Evolutionary conservation across 73 alveolate genomes (phyloP), one percentile per base, ranked within the genome.

Genomic region (Urostyla sp.): DNA sequence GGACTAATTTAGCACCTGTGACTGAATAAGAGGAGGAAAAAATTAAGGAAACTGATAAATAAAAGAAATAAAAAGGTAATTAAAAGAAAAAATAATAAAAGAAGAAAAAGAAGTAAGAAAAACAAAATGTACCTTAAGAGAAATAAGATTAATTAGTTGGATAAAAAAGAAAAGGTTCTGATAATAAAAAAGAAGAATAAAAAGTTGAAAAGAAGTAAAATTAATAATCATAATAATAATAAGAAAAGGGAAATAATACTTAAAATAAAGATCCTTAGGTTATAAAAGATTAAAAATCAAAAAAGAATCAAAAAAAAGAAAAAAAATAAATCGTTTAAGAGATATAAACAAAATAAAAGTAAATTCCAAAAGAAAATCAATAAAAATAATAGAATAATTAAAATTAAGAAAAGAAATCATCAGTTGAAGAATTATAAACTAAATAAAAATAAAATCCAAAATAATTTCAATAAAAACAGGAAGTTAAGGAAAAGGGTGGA

Each of bases 1-100:
- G 84, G 53, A 94, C 89, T 72, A 72, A 76, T 69, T 92, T 40
- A 87, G 87, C 56, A 49, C 90, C 49, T 91, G 89, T 11, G 73
- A 85, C 66, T 67, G 84, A 82, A 90, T 63, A 40, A 48, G 78
- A 45, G 48, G 50, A 36, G 36, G 75, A 66, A 81, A 79, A 15
- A 60, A 38, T 24, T 35, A 75, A 26, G 61, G 53, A 37, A 32
- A 58, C 54, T 50, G 85, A 92, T 79, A 49, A 46, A 45, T 48
- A 37, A 46, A 72, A 35, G 30, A 74, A 56, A 36, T 49, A 45
- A 56, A 37, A 46, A 72, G 28, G 30, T 61, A 56, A 36, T 49
- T 73, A 48, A 72, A 52, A 44, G 1, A 27, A 87, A 67, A 38
- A 50, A 56, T 61, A 20, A 18, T 13, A 56, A 75, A 91, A 73